Conservation (phyloP, 2,329 filamentous ascomycete genomes). For the Akanthomyces uredinophilus region DNA sequence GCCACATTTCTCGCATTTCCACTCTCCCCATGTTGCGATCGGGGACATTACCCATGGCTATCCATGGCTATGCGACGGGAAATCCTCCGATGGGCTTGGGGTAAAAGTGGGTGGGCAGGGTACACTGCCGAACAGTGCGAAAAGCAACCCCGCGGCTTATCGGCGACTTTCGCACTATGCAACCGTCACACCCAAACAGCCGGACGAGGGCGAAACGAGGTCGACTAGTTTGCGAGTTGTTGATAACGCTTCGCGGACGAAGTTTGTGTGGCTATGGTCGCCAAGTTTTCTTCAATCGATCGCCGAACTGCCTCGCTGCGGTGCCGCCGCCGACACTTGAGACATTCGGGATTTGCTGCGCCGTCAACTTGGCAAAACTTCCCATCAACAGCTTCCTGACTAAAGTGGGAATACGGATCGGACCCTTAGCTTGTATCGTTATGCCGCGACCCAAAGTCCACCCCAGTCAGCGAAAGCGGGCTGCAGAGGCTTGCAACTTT, state of each 20-base stretch:
- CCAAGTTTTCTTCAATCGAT: too few species aligned
- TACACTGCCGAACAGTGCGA: slow-evolving; percentile 15
- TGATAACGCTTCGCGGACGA: too few species aligned
- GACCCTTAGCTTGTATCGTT: not conserved
- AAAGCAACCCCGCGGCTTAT: not conserved
- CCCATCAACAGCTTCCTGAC: not conserved
- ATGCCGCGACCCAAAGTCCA: slow-evolving; percentile 51
- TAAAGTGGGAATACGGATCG: not conserved
- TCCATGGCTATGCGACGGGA: slow-evolving; percentile 6
- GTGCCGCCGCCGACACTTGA: too few species aligned
- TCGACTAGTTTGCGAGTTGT: too few species aligned
- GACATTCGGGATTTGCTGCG: too few species aligned
- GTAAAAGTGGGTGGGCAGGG: slow-evolving; percentile 1
- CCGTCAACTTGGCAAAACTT: too few species aligned
- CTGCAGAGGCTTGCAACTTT: slow-evolving; percentile 42
- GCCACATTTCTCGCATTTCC: not conserved
- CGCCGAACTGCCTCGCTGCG: too few species aligned
- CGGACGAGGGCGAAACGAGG: not conserved
- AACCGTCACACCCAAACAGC: not conserved
- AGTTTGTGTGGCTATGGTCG: too few species aligned
- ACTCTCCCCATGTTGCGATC: not conserved
- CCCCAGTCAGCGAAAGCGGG: slow-evolving; percentile 43
- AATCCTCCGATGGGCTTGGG: not conserved
- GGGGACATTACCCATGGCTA: not conserved
- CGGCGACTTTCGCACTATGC: slow-evolving; percentile 7